phyloP scores from a whole-genome alignment of 1,139 yeast genomes.

The Spencermartinsiella ligniputridi region DNA sequence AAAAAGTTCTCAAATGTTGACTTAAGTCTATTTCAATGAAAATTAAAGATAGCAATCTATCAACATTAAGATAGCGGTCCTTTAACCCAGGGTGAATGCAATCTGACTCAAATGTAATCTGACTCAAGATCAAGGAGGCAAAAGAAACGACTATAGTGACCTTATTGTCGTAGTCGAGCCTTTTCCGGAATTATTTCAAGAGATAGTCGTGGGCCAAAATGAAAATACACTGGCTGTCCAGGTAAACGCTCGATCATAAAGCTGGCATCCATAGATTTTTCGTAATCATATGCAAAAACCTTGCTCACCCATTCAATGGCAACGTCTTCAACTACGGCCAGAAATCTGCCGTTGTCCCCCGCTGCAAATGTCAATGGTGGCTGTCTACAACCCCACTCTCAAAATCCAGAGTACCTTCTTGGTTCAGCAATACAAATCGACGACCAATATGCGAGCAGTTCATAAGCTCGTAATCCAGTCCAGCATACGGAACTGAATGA shows the following conservation, averaged over 20 bases:
- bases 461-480: slow-evolving; percentile 1
- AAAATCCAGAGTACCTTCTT: slow-evolving; percentile 1
- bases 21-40: too few relatives aligned
- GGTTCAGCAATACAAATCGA: slow-evolving; percentile 2
- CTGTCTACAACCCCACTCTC: slow-evolving; percentile 2
- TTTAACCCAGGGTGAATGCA: too few relatives aligned
- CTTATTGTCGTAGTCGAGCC: too few relatives aligned
- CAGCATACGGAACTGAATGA: slow-evolving; percentile 5
- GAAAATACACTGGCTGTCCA: slow-evolving; percentile 4
- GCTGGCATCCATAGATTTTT: background rate
- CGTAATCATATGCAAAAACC: background rate
- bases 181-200: background rate
- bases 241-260: slow-evolving; percentile 3
- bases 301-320: slow-evolving; percentile 1
- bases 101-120: too few relatives aligned
- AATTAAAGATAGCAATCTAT: too few relatives aligned
- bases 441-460: slow-evolving; percentile 1
- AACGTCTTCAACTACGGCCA: slow-evolving; percentile 5
- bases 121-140: too few relatives aligned
- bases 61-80: too few relatives aligned
- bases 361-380: slow-evolving; percentile 3
- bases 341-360: background rate
- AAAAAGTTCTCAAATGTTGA: too few relatives aligned
- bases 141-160: too few relatives aligned
- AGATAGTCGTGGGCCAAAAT: slow-evolving; percentile 4